Conservation (phyloP, 495 filamentous ascomycete genomes). For the Massariosphaeria phaeospora region DNA sequence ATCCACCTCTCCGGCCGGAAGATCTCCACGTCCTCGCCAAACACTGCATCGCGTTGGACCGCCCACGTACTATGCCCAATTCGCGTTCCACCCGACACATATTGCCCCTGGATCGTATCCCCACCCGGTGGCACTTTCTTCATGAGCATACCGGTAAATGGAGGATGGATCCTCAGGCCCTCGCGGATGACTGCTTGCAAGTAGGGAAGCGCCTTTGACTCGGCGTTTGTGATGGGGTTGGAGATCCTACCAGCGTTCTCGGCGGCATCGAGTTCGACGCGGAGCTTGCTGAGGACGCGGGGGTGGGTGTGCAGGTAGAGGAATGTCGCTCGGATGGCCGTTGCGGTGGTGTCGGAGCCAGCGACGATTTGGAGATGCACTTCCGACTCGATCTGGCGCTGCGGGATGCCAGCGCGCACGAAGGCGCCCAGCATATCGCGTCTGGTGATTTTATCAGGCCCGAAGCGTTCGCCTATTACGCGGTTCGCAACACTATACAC, state of each 20-base stretch:
- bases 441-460: no score
- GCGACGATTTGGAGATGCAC: constrained; percentile 37
- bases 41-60: constrained; percentile 31
- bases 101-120: constrained; percentile 33
- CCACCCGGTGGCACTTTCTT: constrained; percentile 23
- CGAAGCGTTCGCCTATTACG: no score
- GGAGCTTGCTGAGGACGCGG: constrained; percentile 24
- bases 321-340: constrained; percentile 21
- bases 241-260: constrained; percentile 19
- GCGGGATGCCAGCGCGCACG: constrained; percentile 39
- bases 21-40: constrained; percentile 34
- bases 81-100: constrained; percentile 31
- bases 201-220: constrained; percentile 22
- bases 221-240: constrained; percentile 18
- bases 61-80: constrained; percentile 38
- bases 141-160: constrained; percentile 25
- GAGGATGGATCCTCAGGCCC: constrained; percentile 29
- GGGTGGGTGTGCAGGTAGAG: constrained; percentile 29
- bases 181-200: constrained; percentile 27
- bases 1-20: constrained; percentile 33
- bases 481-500: no score
- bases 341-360: constrained; percentile 28
- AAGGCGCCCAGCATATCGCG: constrained; percentile 43
- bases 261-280: constrained; percentile 29
- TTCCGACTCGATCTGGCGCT: constrained; percentile 39